A percentile compares a stretch with the other conserved stretches of the same genome.
phyloP scores from a whole-genome alignment of 2,329 filamentous ascomycete species.

The Knufia fluminis region DNA sequence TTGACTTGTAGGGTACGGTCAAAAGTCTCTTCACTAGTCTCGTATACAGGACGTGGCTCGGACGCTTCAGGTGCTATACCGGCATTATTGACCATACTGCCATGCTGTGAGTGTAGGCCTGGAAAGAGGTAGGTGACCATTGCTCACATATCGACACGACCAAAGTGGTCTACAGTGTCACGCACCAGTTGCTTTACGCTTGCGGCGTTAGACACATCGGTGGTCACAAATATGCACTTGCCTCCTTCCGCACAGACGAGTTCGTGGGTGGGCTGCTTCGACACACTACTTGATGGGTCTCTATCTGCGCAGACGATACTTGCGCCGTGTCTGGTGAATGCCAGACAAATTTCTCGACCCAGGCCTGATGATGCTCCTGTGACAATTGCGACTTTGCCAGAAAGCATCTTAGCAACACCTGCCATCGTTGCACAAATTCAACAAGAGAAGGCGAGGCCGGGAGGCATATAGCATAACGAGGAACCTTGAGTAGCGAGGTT shows the following conservation, averaged over 20 bases:
- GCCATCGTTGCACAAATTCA: too few species aligned
- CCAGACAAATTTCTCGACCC: conserved; percentile 39
- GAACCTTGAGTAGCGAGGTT: too few species aligned
- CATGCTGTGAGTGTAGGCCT: conserved; percentile 26
- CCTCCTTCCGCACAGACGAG: too few species aligned
- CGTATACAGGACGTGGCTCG: conserved; percentile 15
- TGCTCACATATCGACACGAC: conserved; percentile 1
- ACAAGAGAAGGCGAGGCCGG: too few species aligned
- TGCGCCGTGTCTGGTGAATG: conserved; percentile 35
- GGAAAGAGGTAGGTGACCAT: neutral
- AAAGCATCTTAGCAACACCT: too few species aligned
- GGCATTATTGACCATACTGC: conserved; percentile 94
- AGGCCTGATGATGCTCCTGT: conserved; percentile 41
- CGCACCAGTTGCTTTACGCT: conserved; percentile 11
- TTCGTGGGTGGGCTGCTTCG: too few species aligned
- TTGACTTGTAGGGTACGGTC: conserved; percentile 88
- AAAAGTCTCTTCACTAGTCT: conserved; percentile 65
- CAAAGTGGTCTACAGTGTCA: neutral
- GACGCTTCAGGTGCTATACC: conserved; percentile 49
- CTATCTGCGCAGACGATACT: conserved; percentile 37
- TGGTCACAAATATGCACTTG: neutral
- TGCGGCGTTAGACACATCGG: conserved; percentile 14
- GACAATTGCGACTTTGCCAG: conserved; percentile 33
- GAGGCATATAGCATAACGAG: too few species aligned
- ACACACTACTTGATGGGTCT: neutral